phyloP scores from a whole-genome alignment of 2,329 filamentous ascomycete species.

The Colletotrichum sojae region DNA sequence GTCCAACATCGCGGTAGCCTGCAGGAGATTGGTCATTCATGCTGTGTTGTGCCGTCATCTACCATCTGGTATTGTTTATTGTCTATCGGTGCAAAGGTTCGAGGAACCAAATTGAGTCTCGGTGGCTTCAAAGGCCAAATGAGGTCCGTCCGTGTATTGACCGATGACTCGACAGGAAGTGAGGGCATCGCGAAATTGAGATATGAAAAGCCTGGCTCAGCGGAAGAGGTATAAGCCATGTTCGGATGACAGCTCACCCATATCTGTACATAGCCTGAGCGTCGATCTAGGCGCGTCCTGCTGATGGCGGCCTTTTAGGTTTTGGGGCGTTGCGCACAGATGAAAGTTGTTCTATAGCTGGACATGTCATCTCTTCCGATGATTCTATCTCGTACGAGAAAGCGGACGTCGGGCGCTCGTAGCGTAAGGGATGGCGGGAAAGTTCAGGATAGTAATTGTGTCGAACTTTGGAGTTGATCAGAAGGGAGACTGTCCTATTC shows the following conservation, averaged over 20 bases:
- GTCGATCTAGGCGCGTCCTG: slow-evolving; percentile 8
- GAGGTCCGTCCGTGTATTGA: background rate
- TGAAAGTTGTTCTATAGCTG: slow-evolving; percentile 19
- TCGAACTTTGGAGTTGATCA: background rate
- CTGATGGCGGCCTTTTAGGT: slow-evolving; percentile 19
- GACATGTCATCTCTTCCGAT: slow-evolving; percentile 8
- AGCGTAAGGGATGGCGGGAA: background rate
- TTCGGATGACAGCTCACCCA: slow-evolving; percentile 11
- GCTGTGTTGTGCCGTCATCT: background rate
- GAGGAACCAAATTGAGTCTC: background rate
- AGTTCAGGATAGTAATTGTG: background rate
- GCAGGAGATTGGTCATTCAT: slow-evolving; percentile 35
- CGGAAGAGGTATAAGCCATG: background rate
- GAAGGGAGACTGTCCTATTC: background rate
- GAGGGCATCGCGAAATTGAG: slow-evolving; percentile 7
- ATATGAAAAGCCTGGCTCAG: background rate
- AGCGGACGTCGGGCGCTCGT: background rate
- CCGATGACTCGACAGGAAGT: background rate
- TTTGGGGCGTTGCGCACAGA: slow-evolving; percentile 35
- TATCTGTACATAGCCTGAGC: slow-evolving; percentile 12
- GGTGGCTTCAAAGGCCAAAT: background rate
- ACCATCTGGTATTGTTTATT: background rate
- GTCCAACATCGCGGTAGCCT: slow-evolving; percentile 33
- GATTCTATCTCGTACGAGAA: slow-evolving; percentile 26
- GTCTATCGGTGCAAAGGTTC: background rate